Evolutionary conservation across 306 rosid genomes (phyloP).

Genomic region (Quercus robur): DNA sequence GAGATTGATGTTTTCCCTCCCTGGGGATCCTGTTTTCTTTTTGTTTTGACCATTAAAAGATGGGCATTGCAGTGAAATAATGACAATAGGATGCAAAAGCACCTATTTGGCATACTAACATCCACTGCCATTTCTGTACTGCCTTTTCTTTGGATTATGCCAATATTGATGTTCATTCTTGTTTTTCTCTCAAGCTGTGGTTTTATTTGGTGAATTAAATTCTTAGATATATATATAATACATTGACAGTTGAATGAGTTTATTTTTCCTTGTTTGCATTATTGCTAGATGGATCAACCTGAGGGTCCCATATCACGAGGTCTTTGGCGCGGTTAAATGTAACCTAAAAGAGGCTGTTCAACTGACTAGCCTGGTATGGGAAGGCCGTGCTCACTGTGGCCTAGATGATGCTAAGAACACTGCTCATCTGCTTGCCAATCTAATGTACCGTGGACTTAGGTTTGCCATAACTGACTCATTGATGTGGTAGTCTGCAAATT

Average conservation of each 20-base stretch:
- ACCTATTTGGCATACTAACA: neutral
- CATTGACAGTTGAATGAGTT: neutral
- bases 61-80: neutral
- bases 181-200: neutral
- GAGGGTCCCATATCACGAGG: conserved; percentile 19
- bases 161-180: neutral
- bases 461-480: conserved; percentile 17
- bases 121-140: neutral
- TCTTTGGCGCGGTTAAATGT: conserved; percentile 21
- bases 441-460: conserved; percentile 20
- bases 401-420: conserved; percentile 29
- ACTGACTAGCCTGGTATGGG: conserved; percentile 21
- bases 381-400: conserved; percentile 32
- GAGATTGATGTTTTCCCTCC: neutral
- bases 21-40: neutral
- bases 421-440: conserved; percentile 17
- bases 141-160: neutral
- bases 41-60: neutral
- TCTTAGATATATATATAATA: neutral
- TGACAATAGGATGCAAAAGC: neutral
- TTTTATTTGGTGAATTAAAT: neutral
- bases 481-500: conserved; percentile 1
- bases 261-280: neutral
- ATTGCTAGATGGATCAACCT: conserved; percentile 27
- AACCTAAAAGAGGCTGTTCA: conserved; percentile 28